Evolutionary conservation across 768 basidiomycete species (phyloP).

Genomic region (Chalciporus chontae): DNA sequence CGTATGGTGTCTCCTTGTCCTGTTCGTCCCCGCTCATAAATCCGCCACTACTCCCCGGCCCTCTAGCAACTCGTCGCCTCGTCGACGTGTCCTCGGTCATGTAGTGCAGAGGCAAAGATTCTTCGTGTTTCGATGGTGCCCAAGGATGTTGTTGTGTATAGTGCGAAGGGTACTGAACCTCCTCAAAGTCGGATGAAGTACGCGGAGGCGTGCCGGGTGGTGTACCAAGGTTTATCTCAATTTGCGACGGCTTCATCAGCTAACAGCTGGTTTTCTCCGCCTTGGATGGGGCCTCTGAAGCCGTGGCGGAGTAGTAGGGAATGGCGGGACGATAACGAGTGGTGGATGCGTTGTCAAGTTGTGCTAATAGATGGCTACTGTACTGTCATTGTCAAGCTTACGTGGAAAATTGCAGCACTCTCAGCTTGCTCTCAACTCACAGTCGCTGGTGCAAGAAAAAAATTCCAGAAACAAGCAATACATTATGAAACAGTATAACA

Average conservation of each 20-base stretch:
- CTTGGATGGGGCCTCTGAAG: conserved; percentile 8
- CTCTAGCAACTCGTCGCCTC: conserved; percentile 42
- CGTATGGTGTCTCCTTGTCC: conserved; percentile 36
- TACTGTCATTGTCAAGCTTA: not conserved
- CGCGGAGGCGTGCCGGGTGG: conserved; percentile 46
- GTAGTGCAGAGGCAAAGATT: conserved; percentile 49
- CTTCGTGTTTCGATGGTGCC: conserved; percentile 33
- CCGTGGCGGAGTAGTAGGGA: conserved; percentile 1
- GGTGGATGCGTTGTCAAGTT: not conserved
- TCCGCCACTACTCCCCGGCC: conserved; percentile 31
- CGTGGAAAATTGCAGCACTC: not conserved
- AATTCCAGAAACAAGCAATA: conserved; percentile 1
- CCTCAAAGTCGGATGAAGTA: conserved; percentile 68
- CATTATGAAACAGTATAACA: conserved; percentile 20
- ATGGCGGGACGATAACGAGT: not conserved
- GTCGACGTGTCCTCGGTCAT: conserved; percentile 49
- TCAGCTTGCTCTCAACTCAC: not conserved
- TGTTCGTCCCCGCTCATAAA: conserved; percentile 26
- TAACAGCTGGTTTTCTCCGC: conserved; percentile 12
- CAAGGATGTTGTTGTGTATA: conserved; percentile 26
- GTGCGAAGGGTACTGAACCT: conserved; percentile 55
- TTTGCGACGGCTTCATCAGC: conserved; percentile 62
- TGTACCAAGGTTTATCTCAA: conserved; percentile 68
- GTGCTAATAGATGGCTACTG: not conserved
- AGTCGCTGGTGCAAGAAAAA: not conserved